Evolutionary conservation across 345 rosid species (phyloP).

Genomic region (Chamaenerion angustifolium): DNA sequence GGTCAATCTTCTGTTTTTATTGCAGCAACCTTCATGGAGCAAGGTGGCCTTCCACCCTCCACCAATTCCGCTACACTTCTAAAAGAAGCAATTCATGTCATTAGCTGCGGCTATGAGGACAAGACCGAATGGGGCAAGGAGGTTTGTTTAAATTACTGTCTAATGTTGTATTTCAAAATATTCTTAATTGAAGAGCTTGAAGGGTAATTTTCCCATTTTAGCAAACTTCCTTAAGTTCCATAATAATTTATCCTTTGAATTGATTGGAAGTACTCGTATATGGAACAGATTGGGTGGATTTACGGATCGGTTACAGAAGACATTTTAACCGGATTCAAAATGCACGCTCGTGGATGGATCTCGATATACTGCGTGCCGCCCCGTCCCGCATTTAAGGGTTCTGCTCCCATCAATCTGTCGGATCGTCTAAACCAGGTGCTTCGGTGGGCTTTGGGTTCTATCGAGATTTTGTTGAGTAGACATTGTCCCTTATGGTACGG

Average conservation of each 20-base stretch:
- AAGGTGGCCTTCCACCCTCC: constrained; percentile 91
- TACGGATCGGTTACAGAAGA: constrained; percentile 99
- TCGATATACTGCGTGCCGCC: constrained; percentile 97
- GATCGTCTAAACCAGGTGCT: constrained; percentile 99
- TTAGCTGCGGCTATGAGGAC: constrained; percentile 99
- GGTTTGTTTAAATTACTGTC: constrained; percentile 22
- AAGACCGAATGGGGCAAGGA: constrained; percentile 99
- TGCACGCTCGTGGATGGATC: constrained; percentile 99
- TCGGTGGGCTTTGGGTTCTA: constrained; percentile 97
- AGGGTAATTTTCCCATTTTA: too few relatives aligned
- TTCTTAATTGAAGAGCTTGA: not conserved
- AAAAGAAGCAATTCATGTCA: constrained; percentile 97
- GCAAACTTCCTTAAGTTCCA: too few relatives aligned
- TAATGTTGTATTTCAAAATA: too few relatives aligned
- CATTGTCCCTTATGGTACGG: constrained; percentile 99
- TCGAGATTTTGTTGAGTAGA: constrained; percentile 91
- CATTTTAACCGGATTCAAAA: constrained; percentile 97
- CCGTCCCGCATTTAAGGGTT: constrained; percentile 98
- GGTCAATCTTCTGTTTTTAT: constrained; percentile 98
- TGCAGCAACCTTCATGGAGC: constrained; percentile 97
- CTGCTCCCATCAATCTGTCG: constrained; percentile 99
- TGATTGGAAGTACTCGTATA: not conserved
- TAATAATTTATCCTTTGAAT: not conserved
- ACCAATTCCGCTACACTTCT: constrained; percentile 92
- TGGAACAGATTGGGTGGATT: constrained; percentile 87